Conservation (phyloP, 2,329 filamentous ascomycete species). For the Pyricularia grisea region DNA sequence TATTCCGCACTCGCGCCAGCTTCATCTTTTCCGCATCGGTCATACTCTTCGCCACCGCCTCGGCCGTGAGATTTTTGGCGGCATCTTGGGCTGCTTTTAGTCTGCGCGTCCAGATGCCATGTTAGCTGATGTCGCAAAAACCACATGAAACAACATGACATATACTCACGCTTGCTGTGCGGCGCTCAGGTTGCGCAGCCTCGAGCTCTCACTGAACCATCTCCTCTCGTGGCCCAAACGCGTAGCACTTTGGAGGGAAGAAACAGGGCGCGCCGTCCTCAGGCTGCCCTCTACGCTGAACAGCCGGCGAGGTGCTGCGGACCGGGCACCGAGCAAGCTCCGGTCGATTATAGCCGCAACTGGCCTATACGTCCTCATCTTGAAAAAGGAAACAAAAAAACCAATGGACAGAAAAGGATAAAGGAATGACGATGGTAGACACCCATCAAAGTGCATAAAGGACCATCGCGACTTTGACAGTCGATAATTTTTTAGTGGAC, state of each 20-base stretch:
- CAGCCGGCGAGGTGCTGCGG: neutral
- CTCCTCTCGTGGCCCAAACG: constrained; percentile 18
- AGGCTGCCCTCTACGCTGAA: neutral
- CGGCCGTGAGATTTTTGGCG: constrained; percentile 39
- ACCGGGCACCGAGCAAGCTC: constrained; percentile 19
- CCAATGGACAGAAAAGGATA: constrained; percentile 8
- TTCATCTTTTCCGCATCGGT: constrained; percentile 69
- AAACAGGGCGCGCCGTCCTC: constrained; percentile 9
- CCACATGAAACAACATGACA: neutral
- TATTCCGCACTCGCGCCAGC: constrained; percentile 80
- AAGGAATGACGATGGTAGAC: neutral
- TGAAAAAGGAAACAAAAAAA: constrained; percentile 11
- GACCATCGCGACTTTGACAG: constrained; percentile 7
- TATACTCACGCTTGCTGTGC: constrained; percentile 28
- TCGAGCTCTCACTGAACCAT: constrained; percentile 28
- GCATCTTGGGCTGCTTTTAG: constrained; percentile 45
- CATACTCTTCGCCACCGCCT: constrained; percentile 67
- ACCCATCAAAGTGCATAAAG: neutral
- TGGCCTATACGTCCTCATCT: constrained; percentile 29
- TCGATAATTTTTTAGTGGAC: constrained; percentile 9
- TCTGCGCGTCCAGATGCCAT: constrained; percentile 13
- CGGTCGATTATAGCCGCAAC: constrained; percentile 27
- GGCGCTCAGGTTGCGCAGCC: constrained; percentile 22
- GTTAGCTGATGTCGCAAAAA: neutral
- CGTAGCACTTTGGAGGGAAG: constrained; percentile 15